Evolutionary conservation across 2,329 filamentous ascomycete genomes (phyloP).

Genomic region (Pseudophaeomoniella oleicola): DNA sequence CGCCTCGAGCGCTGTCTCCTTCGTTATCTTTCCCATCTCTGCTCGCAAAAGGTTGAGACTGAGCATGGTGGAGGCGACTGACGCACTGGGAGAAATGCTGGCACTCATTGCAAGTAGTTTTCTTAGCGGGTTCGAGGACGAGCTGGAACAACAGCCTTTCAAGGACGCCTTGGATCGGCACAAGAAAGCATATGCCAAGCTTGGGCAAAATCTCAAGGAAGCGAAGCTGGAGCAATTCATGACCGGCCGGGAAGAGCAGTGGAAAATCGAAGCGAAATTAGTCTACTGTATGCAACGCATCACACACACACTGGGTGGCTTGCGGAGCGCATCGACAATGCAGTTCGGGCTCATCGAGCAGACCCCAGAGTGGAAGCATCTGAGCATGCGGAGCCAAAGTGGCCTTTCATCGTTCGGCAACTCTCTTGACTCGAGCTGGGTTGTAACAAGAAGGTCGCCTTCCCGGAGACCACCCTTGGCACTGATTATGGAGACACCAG

Average conservation of each 20-base stretch:
- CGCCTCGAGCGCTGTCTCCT: slow-evolving; percentile 57
- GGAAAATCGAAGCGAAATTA: slow-evolving; percentile 62
- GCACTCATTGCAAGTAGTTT: slow-evolving; percentile 72
- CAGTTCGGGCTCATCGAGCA: slow-evolving; percentile 77
- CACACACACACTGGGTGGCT: slow-evolving; percentile 75
- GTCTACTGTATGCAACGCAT: slow-evolving; percentile 74
- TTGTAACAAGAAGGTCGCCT: slow-evolving; percentile 6
- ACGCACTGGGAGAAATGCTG: slow-evolving; percentile 66
- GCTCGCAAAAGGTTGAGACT: slow-evolving; percentile 59
- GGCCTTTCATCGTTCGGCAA: background rate
- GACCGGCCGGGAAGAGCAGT: slow-evolving; percentile 63
- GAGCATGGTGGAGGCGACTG: slow-evolving; percentile 59
- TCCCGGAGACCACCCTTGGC: slow-evolving; percentile 26
- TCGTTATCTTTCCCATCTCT: slow-evolving; percentile 64
- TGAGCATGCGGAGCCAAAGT: background rate
- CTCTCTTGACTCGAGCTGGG: background rate
- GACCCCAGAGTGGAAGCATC: slow-evolving; percentile 2
- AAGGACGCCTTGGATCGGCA: slow-evolving; percentile 47
- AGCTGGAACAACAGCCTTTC: slow-evolving; percentile 55
- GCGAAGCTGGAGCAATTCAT: slow-evolving; percentile 82
- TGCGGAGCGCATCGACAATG: slow-evolving; percentile 76
- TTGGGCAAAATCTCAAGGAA: slow-evolving; percentile 67
- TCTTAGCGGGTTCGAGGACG: slow-evolving; percentile 65
- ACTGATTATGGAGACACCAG: slow-evolving; percentile 41
- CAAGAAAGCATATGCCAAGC: slow-evolving; percentile 50